Evolutionary conservation across 345 rosid species (phyloP), one percentile per base, ranked within the genome.

Genomic region (Gossypium arboreum): DNA sequence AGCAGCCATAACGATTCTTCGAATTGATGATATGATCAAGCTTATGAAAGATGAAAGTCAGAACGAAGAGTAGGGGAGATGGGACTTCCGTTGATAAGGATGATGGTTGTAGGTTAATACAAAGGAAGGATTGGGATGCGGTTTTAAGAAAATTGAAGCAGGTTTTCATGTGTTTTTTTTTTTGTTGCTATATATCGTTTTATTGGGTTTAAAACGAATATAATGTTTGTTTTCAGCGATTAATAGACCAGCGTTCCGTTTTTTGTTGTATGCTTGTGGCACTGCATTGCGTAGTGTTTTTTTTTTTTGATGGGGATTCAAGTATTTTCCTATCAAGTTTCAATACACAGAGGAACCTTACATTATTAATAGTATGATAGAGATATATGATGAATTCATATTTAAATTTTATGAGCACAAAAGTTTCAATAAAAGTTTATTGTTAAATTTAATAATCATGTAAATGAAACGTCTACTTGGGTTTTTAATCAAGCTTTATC

Each of bases 11-110:
- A 95, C 97, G 0, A 95, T 95, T 77, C 94, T 95, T 71, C 90
- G 99, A 66, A 93, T 95, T 7, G 99, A 95, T 72, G 99, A 95
- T 83, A 95, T 95, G 99, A 90, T 95, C 87, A 93, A 82, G 85
- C 97, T 93, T 74, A 84, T 85, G 79, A 95, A 93, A 84, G 99
- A 93, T 66, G 99, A 95, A 72, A 83, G 94, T 73, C 96, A 91
- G 84, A 85, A 90, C 52, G 91, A 87, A 74, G 78, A 81, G 3
- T 84, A 73, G 59, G 59, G 59, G 41, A 12, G 17, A 18, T 56
- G 15, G 47, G 41, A 18, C 13, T 2, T 29, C 2, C 47, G 44
- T 4, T 22, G 15, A 41, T 74, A 1, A 22, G 34, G 2, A 65
- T 66, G 9, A 2, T 27, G 25, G 22, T 61, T 61, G 24, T 62